A percentile compares a stretch with the other conserved stretches of the same genome.
phyloP scores from a whole-genome alignment of 1,284 basidiomycete genomes.

The Lignosus rhinocerotis region DNA sequence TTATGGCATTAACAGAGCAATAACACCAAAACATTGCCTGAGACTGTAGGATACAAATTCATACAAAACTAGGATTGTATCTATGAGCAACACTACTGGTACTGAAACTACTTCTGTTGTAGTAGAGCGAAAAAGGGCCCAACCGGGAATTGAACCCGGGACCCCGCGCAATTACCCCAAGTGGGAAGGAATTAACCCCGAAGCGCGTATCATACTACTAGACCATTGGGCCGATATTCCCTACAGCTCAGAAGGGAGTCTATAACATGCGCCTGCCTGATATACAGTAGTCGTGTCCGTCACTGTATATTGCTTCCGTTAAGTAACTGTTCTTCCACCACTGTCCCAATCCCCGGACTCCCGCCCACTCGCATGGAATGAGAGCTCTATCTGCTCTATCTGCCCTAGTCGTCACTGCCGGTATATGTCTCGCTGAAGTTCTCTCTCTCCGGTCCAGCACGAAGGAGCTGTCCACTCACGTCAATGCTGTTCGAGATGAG shows the following conservation, averaged over 20 bases:
- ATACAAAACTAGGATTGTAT: too few relatives aligned
- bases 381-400: slow-evolving; percentile 26
- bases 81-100: too few relatives aligned
- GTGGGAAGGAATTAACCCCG: not conserved
- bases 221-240: slow-evolving; percentile 25
- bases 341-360: not conserved
- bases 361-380: slow-evolving; percentile 29
- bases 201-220: slow-evolving; percentile 24
- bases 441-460: slow-evolving; percentile 23
- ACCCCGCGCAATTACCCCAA: slow-evolving; percentile 13
- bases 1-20: too few relatives aligned
- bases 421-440: slow-evolving; percentile 31
- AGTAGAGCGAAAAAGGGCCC: slow-evolving; percentile 9
- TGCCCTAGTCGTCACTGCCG: slow-evolving; percentile 26
- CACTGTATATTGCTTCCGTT: not conserved
- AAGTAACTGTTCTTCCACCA: not conserved
- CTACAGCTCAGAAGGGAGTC: too few relatives aligned
- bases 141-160: slow-evolving; percentile 26
- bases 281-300: not conserved
- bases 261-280: too few relatives aligned
- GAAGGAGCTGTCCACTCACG: slow-evolving; percentile 29
- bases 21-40: too few relatives aligned
- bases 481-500: slow-evolving; percentile 20
- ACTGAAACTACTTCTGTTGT: too few relatives aligned
- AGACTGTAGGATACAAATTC: too few relatives aligned